phyloP scores from a whole-genome alignment of 345 rosid genomes.

The Populus tremula region DNA sequence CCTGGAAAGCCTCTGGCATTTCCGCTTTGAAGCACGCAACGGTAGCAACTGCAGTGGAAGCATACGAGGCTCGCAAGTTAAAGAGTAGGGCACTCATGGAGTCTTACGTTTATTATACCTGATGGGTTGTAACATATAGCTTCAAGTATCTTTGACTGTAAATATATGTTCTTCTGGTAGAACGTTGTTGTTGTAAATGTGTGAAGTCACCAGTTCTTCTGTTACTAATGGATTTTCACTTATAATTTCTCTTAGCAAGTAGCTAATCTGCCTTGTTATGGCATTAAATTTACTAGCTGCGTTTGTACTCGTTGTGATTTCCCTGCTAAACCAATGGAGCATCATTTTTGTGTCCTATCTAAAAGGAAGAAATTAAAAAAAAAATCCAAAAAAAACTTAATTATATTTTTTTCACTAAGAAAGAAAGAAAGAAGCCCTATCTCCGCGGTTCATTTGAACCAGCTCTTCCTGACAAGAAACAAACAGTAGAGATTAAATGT shows the following conservation, averaged over 20 bases:
- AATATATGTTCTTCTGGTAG: neutral
- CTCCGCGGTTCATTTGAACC: no score
- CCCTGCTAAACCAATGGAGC: neutral
- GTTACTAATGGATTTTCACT: neutral
- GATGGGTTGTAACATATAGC: neutral
- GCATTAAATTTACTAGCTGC: neutral
- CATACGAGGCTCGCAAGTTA: neutral
- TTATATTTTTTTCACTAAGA: no score
- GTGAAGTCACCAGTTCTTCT: neutral
- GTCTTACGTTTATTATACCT: neutral
- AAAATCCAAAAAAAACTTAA: no score
- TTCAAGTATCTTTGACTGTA: neutral
- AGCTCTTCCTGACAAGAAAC: no score
- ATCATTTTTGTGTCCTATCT: no score
- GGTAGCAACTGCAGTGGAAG: constrained; percentile 1
- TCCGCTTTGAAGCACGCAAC: neutral
- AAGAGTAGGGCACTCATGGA: neutral
- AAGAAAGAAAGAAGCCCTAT: no score
- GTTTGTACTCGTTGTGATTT: neutral
- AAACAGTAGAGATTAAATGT: no score
- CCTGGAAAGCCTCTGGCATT: neutral
- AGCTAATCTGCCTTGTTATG: neutral
- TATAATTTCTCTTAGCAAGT: neutral
- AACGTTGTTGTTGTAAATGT: neutral
- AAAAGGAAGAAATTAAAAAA: no score